These are phyloP conservation scores for Lactifluus subvellereus DNA, from an alignment of 768 basidiomycete genomes.

Conservation along the genomic window DNA sequence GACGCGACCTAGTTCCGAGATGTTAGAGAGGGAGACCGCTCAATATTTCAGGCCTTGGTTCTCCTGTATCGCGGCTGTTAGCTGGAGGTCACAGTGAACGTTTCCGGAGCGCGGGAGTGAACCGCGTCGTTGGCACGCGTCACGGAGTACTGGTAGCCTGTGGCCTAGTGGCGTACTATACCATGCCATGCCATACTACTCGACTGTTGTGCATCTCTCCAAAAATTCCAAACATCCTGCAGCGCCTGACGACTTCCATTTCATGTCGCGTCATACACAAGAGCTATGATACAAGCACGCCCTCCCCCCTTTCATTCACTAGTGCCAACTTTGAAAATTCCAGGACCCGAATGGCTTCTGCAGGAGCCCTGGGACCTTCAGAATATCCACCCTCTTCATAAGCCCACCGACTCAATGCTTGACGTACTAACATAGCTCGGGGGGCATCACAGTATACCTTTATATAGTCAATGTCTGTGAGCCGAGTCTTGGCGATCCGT, in stretches of 20 bases:
- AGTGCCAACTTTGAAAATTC: constrained; percentile 10
- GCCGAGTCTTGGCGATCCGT: not conserved
- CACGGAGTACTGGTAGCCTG: too few species aligned
- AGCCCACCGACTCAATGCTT: constrained; percentile 5
- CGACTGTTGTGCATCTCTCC: too few species aligned
- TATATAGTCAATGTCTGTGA: constrained; percentile 12
- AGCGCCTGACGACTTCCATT: not conserved
- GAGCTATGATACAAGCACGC: constrained; percentile 8
- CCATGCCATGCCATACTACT: too few species aligned
- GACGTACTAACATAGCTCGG: constrained; percentile 12
- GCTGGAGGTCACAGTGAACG: not conserved
- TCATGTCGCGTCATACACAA: not conserved
- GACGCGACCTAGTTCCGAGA: not conserved
- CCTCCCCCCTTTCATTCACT: constrained; percentile 17
- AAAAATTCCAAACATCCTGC: not conserved
- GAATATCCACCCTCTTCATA: not conserved
- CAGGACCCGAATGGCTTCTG: constrained; percentile 5
- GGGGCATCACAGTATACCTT: constrained; percentile 19
- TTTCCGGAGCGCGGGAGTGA: not conserved
- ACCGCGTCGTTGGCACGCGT: not conserved
- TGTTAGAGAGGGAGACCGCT: not conserved
- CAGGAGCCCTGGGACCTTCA: not conserved
- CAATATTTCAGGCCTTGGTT: not conserved
- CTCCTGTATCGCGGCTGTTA: not conserved
- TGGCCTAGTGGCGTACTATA: too few species aligned